phyloP scores from a whole-genome alignment of 371 early-diverging fungal genomes.

The Capillidium rhysosporum region DNA sequence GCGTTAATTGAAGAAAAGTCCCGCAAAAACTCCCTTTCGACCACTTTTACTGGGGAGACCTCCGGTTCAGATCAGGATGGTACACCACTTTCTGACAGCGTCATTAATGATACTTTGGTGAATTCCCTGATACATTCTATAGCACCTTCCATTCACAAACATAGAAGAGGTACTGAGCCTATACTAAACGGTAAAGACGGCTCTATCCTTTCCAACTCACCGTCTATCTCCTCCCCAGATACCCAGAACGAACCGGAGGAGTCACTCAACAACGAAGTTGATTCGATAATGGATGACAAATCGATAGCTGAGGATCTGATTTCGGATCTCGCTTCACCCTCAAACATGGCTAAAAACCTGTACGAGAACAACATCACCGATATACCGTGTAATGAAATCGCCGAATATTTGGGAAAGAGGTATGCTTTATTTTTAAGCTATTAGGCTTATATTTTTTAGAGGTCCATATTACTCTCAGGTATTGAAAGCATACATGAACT shows the following conservation, averaged over 20 bases:
- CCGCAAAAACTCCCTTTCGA: not conserved
- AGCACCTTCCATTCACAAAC: not conserved
- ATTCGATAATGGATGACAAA: not conserved
- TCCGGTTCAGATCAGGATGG: not conserved
- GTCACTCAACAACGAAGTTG: not conserved
- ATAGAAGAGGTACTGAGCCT: not conserved
- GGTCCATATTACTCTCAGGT: constrained; percentile 26
- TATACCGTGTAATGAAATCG: not conserved
- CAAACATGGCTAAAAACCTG: not conserved
- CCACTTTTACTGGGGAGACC: not conserved
- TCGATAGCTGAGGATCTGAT: not conserved
- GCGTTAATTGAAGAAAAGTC: not conserved
- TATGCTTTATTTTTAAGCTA: not conserved
- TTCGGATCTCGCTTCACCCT: not conserved
- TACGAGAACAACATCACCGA: not conserved
- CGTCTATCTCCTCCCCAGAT: not conserved
- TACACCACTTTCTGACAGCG: not conserved
- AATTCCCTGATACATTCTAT: not conserved
- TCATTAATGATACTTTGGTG: not conserved
- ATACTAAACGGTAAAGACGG: not conserved
- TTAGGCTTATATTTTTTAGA: constrained; percentile 2
- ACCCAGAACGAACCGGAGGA: not conserved
- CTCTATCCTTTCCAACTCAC: not conserved
- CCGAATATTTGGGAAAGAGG: constrained; percentile 3
- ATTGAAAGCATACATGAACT: constrained; percentile 42